Conservation (phyloP, 352 stramenopile species). For the Phytophthora rubi region DNA sequence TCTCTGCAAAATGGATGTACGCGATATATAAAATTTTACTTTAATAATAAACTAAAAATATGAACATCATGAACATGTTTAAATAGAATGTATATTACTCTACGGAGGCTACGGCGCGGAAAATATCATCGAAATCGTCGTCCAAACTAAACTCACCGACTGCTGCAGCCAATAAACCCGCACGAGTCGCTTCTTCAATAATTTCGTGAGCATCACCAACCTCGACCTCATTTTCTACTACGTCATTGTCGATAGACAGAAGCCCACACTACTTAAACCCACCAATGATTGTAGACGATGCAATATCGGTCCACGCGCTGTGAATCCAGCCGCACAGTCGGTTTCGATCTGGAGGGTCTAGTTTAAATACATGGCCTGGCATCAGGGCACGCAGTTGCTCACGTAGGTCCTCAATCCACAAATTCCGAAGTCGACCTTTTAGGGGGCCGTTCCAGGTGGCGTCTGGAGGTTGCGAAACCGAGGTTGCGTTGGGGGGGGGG, state of each 20-base stretch:
- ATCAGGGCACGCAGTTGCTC: background rate
- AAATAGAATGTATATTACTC: too few relatives aligned
- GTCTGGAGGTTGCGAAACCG: background rate
- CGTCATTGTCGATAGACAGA: too few relatives aligned
- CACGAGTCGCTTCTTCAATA: too few relatives aligned
- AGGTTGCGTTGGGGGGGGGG: background rate
- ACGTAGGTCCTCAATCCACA: background rate
- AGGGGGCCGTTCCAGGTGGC: constrained; percentile 1
- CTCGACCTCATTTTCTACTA: too few relatives aligned
- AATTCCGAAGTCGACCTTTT: background rate
- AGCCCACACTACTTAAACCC: background rate
- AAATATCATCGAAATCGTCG: background rate
- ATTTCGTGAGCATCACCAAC: too few relatives aligned
- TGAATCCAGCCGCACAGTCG: background rate
- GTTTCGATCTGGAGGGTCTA: background rate
- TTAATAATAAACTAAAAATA: too few relatives aligned
- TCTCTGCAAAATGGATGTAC: too few relatives aligned
- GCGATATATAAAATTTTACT: too few relatives aligned
- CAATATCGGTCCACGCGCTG: background rate
- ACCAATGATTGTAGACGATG: background rate
- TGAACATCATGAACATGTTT: too few relatives aligned
- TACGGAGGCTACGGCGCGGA: background rate
- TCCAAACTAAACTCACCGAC: background rate
- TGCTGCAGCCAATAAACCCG: background rate
- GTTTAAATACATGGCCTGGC: background rate